These are phyloP conservation scores for Drechslerella dactyloides DNA, from an alignment of 2,329 filamentous ascomycete genomes.

Conservation along the genomic window DNA sequence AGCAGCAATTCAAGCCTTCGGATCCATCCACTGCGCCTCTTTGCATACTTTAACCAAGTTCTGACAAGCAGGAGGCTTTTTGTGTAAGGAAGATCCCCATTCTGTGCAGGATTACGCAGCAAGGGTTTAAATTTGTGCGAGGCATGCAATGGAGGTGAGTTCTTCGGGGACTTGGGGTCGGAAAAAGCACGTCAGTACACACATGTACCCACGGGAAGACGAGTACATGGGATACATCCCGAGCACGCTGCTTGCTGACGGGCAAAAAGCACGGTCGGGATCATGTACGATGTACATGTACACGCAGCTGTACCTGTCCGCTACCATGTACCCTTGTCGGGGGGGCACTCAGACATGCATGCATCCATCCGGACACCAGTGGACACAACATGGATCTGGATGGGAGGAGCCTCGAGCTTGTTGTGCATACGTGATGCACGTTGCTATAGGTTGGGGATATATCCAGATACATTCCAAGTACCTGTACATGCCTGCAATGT, in stretches of 20 bases:
- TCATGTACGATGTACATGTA: neutral
- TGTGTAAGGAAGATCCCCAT: slow-evolving; percentile 32
- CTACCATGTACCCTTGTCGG: neutral
- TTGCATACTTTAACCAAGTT: slow-evolving; percentile 27
- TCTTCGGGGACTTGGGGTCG: neutral
- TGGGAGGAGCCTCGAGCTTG: neutral
- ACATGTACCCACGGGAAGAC: neutral
- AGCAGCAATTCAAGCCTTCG: slow-evolving; percentile 11
- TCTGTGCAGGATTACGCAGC: slow-evolving; percentile 16
- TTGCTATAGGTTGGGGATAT: no score
- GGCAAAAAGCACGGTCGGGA: neutral
- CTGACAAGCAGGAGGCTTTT: slow-evolving; percentile 34
- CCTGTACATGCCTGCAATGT: no score
- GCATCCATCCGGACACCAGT: slow-evolving; percentile 40
- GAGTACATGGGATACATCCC: neutral
- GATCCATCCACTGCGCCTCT: slow-evolving; percentile 37
- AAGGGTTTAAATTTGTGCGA: slow-evolving; percentile 15
- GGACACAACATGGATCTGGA: slow-evolving; percentile 19
- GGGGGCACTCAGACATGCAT: neutral
- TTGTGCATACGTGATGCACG: no score
- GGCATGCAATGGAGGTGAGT: neutral
- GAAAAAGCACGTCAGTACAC: neutral
- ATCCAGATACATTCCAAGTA: no score
- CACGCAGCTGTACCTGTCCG: neutral
- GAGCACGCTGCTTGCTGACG: neutral